Base-by-base conservation (phyloP, 2,329 filamentous ascomycete genomes). In the Cladophialophora chaetospira region DNA sequence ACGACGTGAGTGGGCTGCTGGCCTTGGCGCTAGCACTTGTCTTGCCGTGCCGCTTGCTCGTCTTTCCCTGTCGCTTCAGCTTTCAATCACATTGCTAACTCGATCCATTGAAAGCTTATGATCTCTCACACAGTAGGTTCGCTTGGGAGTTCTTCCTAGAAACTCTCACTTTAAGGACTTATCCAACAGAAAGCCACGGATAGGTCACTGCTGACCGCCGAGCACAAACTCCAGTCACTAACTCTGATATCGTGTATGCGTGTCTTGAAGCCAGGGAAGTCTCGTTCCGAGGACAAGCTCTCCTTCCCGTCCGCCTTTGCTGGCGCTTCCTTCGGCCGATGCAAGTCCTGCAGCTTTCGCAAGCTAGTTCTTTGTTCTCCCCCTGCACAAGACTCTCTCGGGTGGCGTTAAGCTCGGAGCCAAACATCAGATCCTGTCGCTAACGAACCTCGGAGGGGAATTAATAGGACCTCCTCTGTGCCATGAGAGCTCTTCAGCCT, bases 1-100 rank as follows among this genome's bases (percentile, higher is more conserved):
- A 53, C 45, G 53, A 50, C 15, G 57, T 57, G 57, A 60, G 53
- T 60, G 57, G 57, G 36, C 28, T 35, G 13, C 10, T 31, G 52
- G 53, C 35, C 57, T 60, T 60, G 57, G 57, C 57, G 57, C 57
- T 60, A 57, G 45, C 45, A 44, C 47, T 23, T 5, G 6, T 9
- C 26, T 28, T n/a, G 19, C 29, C 29, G 29, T 21, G 21, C 35
- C 21, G 36, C 48, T 42, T 45, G 26, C 21, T 26, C 28, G 23
- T 26, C 35, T 21, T 11, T 47, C 26, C 25, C 44, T 31, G 25
- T 47, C 44, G 17, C 25, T 19, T 47, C 23, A 23, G 11, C 42
- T 44, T n/a, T n/a, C n/a, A n/a, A n/a, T n/a, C n/a, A n/a, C n/a
- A n/a, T n/a, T n/a, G n/a, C n/a, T n/a, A n/a, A n/a, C n/a, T n/a